Percentiles rank a stretch among this genome's conserved stretches.
Evolutionary conservation across 179 eudicot species (phyloP).

Genomic region (Carnegiea gigantea): DNA sequence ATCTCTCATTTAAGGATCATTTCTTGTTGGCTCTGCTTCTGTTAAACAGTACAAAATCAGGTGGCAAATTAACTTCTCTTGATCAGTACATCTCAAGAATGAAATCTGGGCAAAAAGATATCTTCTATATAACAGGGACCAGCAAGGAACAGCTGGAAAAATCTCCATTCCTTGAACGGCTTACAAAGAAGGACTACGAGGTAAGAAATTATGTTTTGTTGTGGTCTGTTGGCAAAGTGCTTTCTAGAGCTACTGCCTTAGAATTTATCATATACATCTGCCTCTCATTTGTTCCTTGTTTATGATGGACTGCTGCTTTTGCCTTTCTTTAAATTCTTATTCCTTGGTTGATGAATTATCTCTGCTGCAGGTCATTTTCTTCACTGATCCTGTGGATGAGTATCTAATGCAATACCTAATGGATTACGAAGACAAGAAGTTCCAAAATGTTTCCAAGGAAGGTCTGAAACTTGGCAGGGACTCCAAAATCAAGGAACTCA

Average conservation of each 20-base stretch:
- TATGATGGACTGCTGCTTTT: too few relatives aligned
- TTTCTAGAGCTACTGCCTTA: too few relatives aligned
- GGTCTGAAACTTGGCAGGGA: conserved; percentile 87
- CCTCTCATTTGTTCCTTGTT: too few relatives aligned
- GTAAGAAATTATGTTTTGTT: conserved; percentile 31
- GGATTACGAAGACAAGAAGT: conserved; percentile 96
- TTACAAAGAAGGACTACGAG: conserved; percentile 84
- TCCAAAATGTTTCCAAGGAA: conserved; percentile 98
- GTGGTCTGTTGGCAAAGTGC: not conserved
- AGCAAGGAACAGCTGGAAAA: conserved; percentile 95
- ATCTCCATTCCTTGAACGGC: conserved; percentile 99
- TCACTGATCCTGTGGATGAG: conserved; percentile 98
- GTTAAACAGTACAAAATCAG: conserved; percentile 64
- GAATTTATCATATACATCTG: too few relatives aligned
- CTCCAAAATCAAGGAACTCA: conserved; percentile 81
- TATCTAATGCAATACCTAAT: conserved; percentile 97
- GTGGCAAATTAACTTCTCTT: conserved; percentile 80
- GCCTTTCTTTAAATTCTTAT: too few relatives aligned
- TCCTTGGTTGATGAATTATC: not conserved
- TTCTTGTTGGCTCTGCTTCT: conserved; percentile 17
- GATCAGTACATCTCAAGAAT: conserved; percentile 95
- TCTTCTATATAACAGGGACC: conserved; percentile 90
- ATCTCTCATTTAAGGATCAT: not conserved
- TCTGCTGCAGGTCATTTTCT: conserved; percentile 71
- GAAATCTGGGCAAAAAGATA: conserved; percentile 92